A percentile compares a stretch with the other conserved stretches of the same genome.
These are phyloP conservation scores for Phytophthora foliorum DNA, from an alignment of 352 stramenopile species.

Conservation along the genomic window DNA sequence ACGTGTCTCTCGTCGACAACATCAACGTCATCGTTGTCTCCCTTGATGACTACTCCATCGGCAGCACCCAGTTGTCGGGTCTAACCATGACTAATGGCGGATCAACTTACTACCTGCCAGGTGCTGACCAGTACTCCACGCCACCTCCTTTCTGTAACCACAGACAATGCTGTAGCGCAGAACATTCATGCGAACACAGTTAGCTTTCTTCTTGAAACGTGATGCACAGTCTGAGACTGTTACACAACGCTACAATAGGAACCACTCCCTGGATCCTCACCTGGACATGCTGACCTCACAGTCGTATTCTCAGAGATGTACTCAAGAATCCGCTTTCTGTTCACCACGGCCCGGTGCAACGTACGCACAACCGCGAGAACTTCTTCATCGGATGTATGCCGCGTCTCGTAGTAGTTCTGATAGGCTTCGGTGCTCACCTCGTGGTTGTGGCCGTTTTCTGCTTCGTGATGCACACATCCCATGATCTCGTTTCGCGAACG, in stretches of 20 bases:
- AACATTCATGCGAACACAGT: too few relatives aligned
- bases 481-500: slow-evolving; percentile 3
- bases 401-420: slow-evolving; percentile 6
- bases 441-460: slow-evolving; percentile 11
- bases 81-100: slow-evolving; percentile 19
- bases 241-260: too few relatives aligned
- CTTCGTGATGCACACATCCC: slow-evolving; percentile 3
- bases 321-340: slow-evolving; percentile 14
- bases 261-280: too few relatives aligned
- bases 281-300: too few relatives aligned
- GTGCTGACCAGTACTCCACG: slow-evolving; percentile 7
- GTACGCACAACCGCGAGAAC: background rate
- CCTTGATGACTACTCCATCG: slow-evolving; percentile 19
- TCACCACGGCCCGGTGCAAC: slow-evolving; percentile 1
- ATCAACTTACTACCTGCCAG: slow-evolving; percentile 19
- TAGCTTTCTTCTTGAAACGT: too few relatives aligned
- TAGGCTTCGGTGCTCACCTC: slow-evolving; percentile 1
- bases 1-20: slow-evolving; percentile 12
- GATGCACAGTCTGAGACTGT: too few relatives aligned
- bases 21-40: slow-evolving; percentile 24
- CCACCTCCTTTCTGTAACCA: too few relatives aligned
- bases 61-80: slow-evolving; percentile 14
- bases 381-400: background rate
- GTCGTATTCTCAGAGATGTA: slow-evolving; percentile 10
- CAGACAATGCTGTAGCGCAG: too few relatives aligned